Base-by-base conservation (phyloP, 1,284 basidiomycete genomes). In the Malassezia equina region DNA sequence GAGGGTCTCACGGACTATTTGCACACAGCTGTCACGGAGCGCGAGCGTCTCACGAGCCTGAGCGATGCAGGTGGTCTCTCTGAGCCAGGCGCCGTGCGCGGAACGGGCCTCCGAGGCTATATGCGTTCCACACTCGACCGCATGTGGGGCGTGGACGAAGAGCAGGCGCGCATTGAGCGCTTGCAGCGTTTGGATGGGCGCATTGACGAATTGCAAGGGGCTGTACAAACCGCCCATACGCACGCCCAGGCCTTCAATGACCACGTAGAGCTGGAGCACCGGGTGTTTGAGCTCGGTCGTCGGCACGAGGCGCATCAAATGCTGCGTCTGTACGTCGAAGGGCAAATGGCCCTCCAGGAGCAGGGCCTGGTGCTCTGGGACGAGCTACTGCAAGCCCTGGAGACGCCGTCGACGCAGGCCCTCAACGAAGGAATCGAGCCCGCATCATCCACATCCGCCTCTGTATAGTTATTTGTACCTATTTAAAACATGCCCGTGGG, bases 201-300 rank as follows among this genome's bases (percentile, higher is more conserved):
- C 79, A 98, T 98, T 66, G 90, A 88, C 73, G 93, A 96, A 88
- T 81, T 98, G 3, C 86, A 95, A 82, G 91, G 95, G 42, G 94
- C 91, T 7, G 93, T 98, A 7, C 86, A 86, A 0, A 85, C 85
- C 3, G 88, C 93, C 0, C 90, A 95, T 67, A 90, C 95, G 72
- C 94, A 91, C 0, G 90, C 87, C 0, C 88, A 89, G 63, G 88
- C 88, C 1, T 96, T 99, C 76, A 93, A 88, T 62, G 85, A 90
- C 55, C 88, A 94, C 76, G 91, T 91, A 11, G 77, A 94, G 28
- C 81, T 85, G 50, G 93, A 99, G 76, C 89, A 95, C 76, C 78
- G 81, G 17, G 80, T 90, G 52, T 98, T 96, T 77, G 88, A 93
- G 69, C 80, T 84, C 58, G 83, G 85, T 6, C 96, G 95, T 75